These are phyloP conservation scores for Syzygium aromaticum DNA, from an alignment of 345 rosid genomes.

Conservation along the genomic window DNA sequence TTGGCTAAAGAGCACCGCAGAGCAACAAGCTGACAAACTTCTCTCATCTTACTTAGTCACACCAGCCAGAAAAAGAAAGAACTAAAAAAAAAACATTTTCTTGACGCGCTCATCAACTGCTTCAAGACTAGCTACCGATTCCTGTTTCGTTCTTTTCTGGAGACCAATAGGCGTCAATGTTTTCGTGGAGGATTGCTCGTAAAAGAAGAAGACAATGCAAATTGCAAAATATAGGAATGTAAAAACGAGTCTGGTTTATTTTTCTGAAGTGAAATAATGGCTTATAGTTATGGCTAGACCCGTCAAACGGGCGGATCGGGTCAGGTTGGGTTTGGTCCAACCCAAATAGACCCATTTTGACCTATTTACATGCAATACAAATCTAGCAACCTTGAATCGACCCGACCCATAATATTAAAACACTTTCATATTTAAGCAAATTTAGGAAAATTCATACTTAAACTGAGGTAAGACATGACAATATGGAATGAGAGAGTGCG, in stretches of 20 bases:
- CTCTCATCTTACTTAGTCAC: background rate
- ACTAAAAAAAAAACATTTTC: background rate
- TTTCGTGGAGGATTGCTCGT: background rate
- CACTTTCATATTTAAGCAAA: too few species aligned
- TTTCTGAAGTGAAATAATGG: background rate
- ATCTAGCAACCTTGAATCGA: too few species aligned
- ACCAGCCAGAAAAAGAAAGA: background rate
- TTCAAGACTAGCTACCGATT: background rate
- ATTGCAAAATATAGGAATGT: background rate
- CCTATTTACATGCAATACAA: too few species aligned
- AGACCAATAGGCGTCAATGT: background rate
- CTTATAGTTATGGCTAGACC: background rate
- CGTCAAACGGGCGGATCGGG: too few species aligned
- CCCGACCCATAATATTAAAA: too few species aligned
- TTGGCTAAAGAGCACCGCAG: background rate
- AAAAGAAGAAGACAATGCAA: background rate
- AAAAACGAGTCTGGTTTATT: background rate
- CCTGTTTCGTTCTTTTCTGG: background rate
- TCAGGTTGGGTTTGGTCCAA: too few species aligned
- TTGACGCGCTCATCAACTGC: background rate
- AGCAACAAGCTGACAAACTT: background rate
- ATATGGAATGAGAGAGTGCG: too few species aligned
- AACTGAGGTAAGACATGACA: too few species aligned
- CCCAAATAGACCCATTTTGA: too few species aligned
- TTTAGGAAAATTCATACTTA: too few species aligned